Evolutionary conservation across 306 rosid genomes (phyloP), one percentile per base, ranked within the genome.

Genomic region (Sesbania bispinosa): DNA sequence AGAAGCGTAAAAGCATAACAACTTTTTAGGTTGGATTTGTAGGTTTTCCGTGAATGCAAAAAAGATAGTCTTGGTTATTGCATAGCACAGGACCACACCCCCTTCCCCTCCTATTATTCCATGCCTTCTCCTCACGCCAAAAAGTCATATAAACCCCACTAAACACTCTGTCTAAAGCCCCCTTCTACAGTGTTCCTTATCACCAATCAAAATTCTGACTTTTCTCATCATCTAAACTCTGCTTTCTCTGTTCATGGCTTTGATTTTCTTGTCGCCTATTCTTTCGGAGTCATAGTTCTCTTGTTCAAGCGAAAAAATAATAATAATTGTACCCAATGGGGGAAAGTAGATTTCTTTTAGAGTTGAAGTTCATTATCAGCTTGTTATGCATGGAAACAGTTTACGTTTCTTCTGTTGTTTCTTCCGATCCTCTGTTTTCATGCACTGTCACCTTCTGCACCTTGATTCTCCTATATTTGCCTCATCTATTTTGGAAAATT

Each of bases 361-460:
- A 79, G 54, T 74, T 68, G 67, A 77, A 29, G 77, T 68, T 71
- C 57, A 2, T 77, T 74, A 48, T 87, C 74, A 83, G 68, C 36
- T 53, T 74, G 10, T 68, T 85, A 48, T 85, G 76, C 35, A 77
- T 30, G 7, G 45, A 80, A 62, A 33, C 78, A 6, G 43, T 61
- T 57, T 52, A 71, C 3, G 51, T 78, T 14, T 30, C 79, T 35
- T 76, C 73, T 36, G 76, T 79, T 58, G 38, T 81, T 55, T 80
- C 79, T 58, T 74, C 90, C 0, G 74, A 76, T 36, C 96, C 97
- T 84, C 80, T 93, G 75, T 80, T 90, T 78, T 85, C 94, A 1
- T 80, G 83, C 84, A 69, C 85, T 68, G 75, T 93, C 65, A 45
- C 94, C 45, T 69, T 93, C 71, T 87, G 47, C 53, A 47, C 80